These are phyloP conservation scores for Pseudoscleropodium purum DNA, from an alignment of 225 moss, liverwort and hornwort species.

Conservation along the genomic window DNA sequence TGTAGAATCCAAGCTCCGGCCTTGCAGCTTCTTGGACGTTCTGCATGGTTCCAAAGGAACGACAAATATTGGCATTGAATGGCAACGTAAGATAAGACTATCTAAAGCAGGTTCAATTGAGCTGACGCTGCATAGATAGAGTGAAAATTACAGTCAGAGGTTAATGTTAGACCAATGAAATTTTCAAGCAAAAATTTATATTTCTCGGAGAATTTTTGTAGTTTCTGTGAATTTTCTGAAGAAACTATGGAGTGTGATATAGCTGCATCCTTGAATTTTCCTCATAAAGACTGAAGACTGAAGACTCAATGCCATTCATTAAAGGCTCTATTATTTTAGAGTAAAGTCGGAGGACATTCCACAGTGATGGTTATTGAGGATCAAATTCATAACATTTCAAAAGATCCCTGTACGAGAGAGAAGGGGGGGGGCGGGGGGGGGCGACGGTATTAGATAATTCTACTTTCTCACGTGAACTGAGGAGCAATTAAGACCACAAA, in stretches of 20 bases:
- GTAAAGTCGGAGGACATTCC: not conserved
- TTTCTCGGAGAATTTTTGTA: not conserved
- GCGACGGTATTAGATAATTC: not conserved
- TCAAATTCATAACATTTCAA: not conserved
- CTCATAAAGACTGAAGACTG: not conserved
- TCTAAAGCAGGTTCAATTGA: not conserved
- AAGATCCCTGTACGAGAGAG: not conserved
- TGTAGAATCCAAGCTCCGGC: constrained; percentile 28
- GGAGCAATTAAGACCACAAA: not conserved
- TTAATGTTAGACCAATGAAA: not conserved
- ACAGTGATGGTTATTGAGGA: not conserved
- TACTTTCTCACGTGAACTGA: not conserved
- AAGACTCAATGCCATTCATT: not conserved
- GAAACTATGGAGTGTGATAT: not conserved
- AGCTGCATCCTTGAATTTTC: not conserved
- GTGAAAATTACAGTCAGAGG: not conserved
- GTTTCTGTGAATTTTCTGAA: not conserved
- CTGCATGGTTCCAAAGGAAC: not conserved
- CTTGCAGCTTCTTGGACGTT: constrained; percentile 26
- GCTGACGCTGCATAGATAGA: not conserved
- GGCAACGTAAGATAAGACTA: not conserved
- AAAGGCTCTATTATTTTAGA: not conserved
- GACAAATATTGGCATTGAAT: not conserved
- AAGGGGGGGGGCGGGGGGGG: too few relatives aligned
- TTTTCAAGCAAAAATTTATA: not conserved